Evolutionary conservation across 805 yeast species (phyloP), one percentile per base, ranked within the genome.

Genomic region (Ogataea degrootiae): DNA sequence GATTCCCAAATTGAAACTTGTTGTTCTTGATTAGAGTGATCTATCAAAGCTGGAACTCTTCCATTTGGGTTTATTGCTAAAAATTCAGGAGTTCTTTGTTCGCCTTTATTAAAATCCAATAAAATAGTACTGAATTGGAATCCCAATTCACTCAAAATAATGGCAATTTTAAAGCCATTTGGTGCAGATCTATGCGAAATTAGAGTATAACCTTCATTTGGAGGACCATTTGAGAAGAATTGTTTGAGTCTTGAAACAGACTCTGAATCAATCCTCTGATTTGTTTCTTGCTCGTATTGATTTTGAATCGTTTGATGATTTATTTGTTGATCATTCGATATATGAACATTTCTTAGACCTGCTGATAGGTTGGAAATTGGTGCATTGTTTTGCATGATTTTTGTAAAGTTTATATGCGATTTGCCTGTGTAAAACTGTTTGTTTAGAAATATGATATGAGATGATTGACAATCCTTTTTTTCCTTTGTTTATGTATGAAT

Each of bases 1-100:
- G 95, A 85, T 68, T 91, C 98, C 98, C 98, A 91, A 29, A 91
- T 76, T 2, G 95, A 76, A 33, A 87, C 76, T 61, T 88, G 85
- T 50, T 84, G 89, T 35, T 61, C 63, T 34, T 40, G 54, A 61
- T 80, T 80, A 49, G 77, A 78, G 65, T 92, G 97, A 66, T 91
- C 98, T 45, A 92, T 87, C 46, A 91, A 75, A 2, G 97, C 96
- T 4, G 98, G 98, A 6, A 91, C 96, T 51, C 98, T 75, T 3
- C 97, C 97, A 66, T 92, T 92, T 26, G 98, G 98, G 66, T 91
- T 92, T 51, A 91, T 83, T n/a, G 89, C 77, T 17, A 91, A 90
- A 59, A 91, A 91, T 65, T 90, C 95, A 0, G 97, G 97, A 2
- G 96, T 87, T 52, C 96, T 72, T 65, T 91, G 97, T 67, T 91